Base-by-base conservation (phyloP, 1,139 yeast genomes). In the Debaryomyces psychrophilus region DNA sequence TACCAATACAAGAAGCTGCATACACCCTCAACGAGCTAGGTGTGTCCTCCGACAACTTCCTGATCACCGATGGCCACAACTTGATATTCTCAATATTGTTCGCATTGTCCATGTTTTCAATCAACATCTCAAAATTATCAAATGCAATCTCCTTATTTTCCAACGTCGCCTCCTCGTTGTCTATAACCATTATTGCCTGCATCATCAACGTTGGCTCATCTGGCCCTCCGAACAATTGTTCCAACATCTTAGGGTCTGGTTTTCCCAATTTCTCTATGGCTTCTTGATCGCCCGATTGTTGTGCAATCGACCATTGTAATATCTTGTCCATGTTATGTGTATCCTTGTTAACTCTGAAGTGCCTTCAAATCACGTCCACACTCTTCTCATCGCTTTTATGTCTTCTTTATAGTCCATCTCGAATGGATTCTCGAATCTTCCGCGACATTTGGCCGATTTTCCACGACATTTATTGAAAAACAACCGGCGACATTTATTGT, bases 91-190 rank as follows among this genome's bases (percentile, higher is more conserved):
- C 93, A 53, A 93, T 85, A 59, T 90, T 90, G 66, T 93, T 92
- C 20, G 99, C 98, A 64, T 93, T 93, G 65, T 93, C 99, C 54
- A 93, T 69, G 60, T 90, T 90, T 63, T 93, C 99, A 50, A 93
- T 87, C 48, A 93, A 75, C 95, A 92, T 90, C 64, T 93, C 97
- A 59, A 92, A 86, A 64, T 90, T 90, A 53, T 93, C 98, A 50
- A 92, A 78, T 0, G 98, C 97, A 12, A 82, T 79, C 48, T 84
- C 76, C 55, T 85, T 85, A 58, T 79, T 77, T 41, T 85, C 93
- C 27, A 79, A 59, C 3, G 76, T 76, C 15, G 84, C 84, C 39
- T 81, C 85, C n/a, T 82, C 79, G 59, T 81, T 77, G n/a, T 68
- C 62, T 6, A 88, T 82, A 12, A 87, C 85, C 8, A 62, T 60